Percentiles rank a stretch among this genome's conserved stretches.
phyloP scores from a whole-genome alignment of 176 grass and related monocot species.

The Tillandsia fasciculata region DNA sequence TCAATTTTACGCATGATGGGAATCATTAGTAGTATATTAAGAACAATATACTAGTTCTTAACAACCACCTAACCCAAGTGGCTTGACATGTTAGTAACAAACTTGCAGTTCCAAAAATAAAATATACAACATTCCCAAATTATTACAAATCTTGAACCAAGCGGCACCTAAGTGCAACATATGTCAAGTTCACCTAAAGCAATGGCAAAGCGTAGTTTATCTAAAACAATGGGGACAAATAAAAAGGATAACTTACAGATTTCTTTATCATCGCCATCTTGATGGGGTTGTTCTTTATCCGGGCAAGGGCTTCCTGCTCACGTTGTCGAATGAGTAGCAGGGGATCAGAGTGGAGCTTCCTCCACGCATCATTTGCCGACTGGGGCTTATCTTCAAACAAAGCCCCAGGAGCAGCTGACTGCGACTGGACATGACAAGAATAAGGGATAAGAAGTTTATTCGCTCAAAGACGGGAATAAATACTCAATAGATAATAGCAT shows the following conservation, averaged over 20 bases:
- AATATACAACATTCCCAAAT: too few relatives aligned
- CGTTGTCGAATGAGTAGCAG: conserved; percentile 88
- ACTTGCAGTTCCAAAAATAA: too few relatives aligned
- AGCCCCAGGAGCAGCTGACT: conserved; percentile 57
- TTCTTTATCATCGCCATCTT: conserved; percentile 98
- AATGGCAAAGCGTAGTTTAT: not conserved
- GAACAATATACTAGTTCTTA: too few relatives aligned
- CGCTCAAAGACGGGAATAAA: too few relatives aligned
- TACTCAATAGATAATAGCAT: too few relatives aligned
- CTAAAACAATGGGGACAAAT: not conserved
- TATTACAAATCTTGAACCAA: too few relatives aligned
- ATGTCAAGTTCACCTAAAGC: too few relatives aligned
- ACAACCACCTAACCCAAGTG: too few relatives aligned
- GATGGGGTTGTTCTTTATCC: conserved; percentile 97
- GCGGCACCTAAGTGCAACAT: too few relatives aligned
- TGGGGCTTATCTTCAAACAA: conserved; percentile 95
- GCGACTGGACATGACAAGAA: conserved; percentile 16
- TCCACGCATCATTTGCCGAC: conserved; percentile 92
- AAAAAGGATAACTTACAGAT: conserved; percentile 47
- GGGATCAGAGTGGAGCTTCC: conserved; percentile 91
- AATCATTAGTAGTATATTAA: too few relatives aligned
- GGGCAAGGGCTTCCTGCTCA: conserved; percentile 76
- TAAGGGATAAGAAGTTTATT: not conserved
- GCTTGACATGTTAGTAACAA: too few relatives aligned
- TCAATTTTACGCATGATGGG: too few relatives aligned